These are phyloP conservation scores for Elongisporangium undulatum DNA, from an alignment of 352 stramenopile genomes.

Conservation along the genomic window DNA sequence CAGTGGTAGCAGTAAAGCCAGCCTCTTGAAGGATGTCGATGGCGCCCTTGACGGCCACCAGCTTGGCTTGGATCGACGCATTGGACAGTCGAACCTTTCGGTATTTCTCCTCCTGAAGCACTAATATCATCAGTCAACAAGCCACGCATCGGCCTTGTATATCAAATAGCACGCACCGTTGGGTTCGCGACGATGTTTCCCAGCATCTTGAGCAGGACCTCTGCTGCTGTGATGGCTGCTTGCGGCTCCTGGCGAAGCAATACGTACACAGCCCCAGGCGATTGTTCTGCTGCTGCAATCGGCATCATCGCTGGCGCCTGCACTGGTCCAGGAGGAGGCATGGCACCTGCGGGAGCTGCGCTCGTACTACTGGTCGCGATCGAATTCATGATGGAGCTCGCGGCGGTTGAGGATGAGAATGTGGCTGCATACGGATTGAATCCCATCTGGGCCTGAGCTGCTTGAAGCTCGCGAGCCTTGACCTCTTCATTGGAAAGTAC, in stretches of 20 bases:
- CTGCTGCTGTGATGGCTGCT: conserved; percentile 41
- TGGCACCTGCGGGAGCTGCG: conserved; percentile 2
- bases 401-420: conserved; percentile 61
- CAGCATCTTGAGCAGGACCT: conserved; percentile 73
- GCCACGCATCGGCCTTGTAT: not conserved
- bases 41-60: conserved; percentile 50
- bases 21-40: conserved; percentile 57
- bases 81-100: conserved; percentile 62
- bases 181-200: conserved; percentile 60
- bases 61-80: conserved; percentile 51
- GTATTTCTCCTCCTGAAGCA: conserved; percentile 60
- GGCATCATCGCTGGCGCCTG: conserved; percentile 3
- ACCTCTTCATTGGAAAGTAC: conserved; percentile 61
- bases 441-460: conserved; percentile 47
- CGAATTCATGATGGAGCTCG: conserved; percentile 45
- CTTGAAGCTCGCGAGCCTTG: conserved; percentile 54
- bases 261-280: conserved; percentile 52
- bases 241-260: conserved; percentile 48
- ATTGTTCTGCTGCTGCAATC: not conserved
- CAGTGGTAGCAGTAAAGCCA: conserved; percentile 30
- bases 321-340: conserved; percentile 18
- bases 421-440: conserved; percentile 72
- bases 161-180: conserved; percentile 21
- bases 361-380: conserved; percentile 20
- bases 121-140: not conserved